These are phyloP conservation scores for Lentinula boryana DNA, from an alignment of 768 basidiomycete species.

Conservation along the genomic window DNA sequence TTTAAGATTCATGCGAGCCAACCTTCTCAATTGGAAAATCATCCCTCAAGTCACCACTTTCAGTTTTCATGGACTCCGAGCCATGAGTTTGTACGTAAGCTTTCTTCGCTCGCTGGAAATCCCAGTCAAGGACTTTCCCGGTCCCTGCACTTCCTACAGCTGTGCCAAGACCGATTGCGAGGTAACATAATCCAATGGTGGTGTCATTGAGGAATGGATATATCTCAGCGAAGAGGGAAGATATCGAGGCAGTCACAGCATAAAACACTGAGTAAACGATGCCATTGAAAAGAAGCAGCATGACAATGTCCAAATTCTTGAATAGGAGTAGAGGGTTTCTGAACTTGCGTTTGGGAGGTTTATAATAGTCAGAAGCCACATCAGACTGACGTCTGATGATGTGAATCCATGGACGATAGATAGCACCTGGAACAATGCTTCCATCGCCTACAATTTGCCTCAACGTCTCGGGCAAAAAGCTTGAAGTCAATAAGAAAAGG, in stretches of 20 bases:
- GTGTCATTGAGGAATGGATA: conserved; percentile 61
- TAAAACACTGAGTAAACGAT: conserved; percentile 53
- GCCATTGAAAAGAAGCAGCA: conserved; percentile 47
- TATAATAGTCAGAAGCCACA: conserved; percentile 20
- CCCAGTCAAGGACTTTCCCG: conserved; percentile 61
- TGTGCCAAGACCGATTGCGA: conserved; percentile 72
- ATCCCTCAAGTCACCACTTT: conserved; percentile 51
- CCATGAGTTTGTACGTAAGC: conserved; percentile 37
- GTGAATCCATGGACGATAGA: conserved; percentile 52
- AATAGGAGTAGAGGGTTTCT: conserved; percentile 54
- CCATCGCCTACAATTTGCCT: conserved; percentile 51
- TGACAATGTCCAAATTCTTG: conserved; percentile 47
- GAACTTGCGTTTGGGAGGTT: conserved; percentile 36
- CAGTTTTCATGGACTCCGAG: conserved; percentile 30
- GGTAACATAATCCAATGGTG: conserved; percentile 70
- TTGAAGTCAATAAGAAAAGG: conserved; percentile 30
- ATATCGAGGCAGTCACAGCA: conserved; percentile 52
- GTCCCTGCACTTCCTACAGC: conserved; percentile 49
- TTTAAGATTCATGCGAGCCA: conserved; percentile 42
- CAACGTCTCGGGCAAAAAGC: conserved; percentile 49
- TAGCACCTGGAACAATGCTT: conserved; percentile 37
- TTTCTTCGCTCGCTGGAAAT: conserved; percentile 43
- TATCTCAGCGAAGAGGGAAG: conserved; percentile 45
- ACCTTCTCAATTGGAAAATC: conserved; percentile 46
- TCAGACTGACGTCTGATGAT: conserved; percentile 26